Conservation (phyloP, 2,329 filamentous ascomycete genomes). For the Magnaporthiopsis rhizophila region DNA sequence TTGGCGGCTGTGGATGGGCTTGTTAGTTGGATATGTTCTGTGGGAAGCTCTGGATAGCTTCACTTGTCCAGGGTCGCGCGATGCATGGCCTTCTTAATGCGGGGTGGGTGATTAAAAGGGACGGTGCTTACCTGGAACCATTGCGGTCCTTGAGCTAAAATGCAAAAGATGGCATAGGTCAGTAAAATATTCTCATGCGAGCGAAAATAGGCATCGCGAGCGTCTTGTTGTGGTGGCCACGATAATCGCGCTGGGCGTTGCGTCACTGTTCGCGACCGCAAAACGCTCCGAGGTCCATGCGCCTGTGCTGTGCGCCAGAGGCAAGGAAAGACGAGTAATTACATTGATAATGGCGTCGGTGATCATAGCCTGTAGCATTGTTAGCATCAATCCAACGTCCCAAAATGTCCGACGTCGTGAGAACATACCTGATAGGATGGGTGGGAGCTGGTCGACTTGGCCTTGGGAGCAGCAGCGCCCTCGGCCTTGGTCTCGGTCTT, state of each 20-base stretch:
- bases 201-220: not conserved
- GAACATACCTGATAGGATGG: constrained; percentile 51
- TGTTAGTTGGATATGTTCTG: constrained; percentile 21
- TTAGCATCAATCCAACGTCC: constrained; percentile 25
- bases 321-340: constrained; percentile 30
- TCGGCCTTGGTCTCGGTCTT: constrained; percentile 32
- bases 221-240: not conserved
- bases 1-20: constrained; percentile 36
- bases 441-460: constrained; percentile 39
- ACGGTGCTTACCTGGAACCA: constrained; percentile 38
- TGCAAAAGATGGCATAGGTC: constrained; percentile 26
- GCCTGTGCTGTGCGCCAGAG: constrained; percentile 29
- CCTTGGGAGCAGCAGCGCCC: constrained; percentile 33
- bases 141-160: constrained; percentile 54
- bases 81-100: constrained; percentile 11
- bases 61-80: constrained; percentile 6
- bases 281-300: constrained; percentile 5
- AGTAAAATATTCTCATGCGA: constrained; percentile 21
- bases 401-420: constrained; percentile 11
- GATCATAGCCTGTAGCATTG: constrained; percentile 47
- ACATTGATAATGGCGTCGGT: constrained; percentile 54
- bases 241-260: too few species aligned
- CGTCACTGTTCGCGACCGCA: not conserved
- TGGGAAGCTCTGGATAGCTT: constrained; percentile 12
- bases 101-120: constrained; percentile 11